Evolutionary conservation across 371 early-diverging fungal species (phyloP), one percentile per base, ranked within the genome.

Genomic region (Zychaea mexicana): DNA sequence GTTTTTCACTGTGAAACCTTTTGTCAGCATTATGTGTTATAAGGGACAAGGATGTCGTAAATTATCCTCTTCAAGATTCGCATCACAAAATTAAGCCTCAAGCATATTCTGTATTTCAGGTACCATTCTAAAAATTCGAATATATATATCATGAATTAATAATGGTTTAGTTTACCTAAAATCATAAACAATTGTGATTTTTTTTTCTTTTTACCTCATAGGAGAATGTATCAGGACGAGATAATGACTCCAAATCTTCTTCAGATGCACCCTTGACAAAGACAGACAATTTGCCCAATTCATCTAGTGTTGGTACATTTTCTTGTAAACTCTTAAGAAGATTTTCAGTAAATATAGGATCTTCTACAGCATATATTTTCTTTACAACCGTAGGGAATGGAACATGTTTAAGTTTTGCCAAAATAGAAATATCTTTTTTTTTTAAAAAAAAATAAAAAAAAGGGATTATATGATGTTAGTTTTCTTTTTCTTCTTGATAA

Each of bases 201-300:
- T n/a, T n/a, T n/a, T 42, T 42, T 42, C n/a, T 42, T 42, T 42
- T 54, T 76, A 89, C 85, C 83, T 94, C 94, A 7, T 89, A 78
- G 66, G 94, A 86, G 78, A 97, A 97, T 22, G 84, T 78, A 49
- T 97, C 97, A 2, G 96, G 87, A 26, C 83, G 71, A n/a, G 91
- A 86, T 22, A 96, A 76, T 6, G 79, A 82, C 57, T 79, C 75
- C 55, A 85, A 68, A 36, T 88, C 87, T n/a, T 90, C 88, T 8
- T 83, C 85, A 0, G 85, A 69, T 5, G 85, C 87, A 27, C 89
- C 87, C 58, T 87, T 89, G 10, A 78, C 74, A 74, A 89, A 92
- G 12, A 85, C 87, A 3, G 88, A 75, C 22, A 95, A 70, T 46
- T 85, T 80, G 4, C 90, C 92, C 70, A 86, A 82, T 64, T 94